Conservation (phyloP, 176 grass and related monocot genomes). For the Miscanthus lutarioriparius region DNA sequence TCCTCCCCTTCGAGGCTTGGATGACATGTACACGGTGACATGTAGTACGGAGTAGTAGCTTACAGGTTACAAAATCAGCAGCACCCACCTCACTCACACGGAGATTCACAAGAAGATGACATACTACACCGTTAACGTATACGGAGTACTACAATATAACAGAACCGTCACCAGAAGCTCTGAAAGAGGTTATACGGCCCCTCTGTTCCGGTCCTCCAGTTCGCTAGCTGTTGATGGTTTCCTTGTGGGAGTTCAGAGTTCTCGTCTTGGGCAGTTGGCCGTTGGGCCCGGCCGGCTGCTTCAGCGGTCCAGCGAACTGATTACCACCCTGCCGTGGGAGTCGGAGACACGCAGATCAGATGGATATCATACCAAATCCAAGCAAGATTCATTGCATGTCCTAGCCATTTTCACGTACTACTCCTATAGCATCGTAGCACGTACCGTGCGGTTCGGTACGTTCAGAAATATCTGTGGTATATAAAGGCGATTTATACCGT, state of each 20-base stretch:
- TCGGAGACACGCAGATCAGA: not conserved
- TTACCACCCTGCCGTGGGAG: slow-evolving; percentile 63
- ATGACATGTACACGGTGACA: slow-evolving; percentile 5
- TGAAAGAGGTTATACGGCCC: slow-evolving; percentile 1
- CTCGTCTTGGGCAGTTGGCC: not conserved
- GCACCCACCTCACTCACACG: not conserved
- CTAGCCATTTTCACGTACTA: not conserved
- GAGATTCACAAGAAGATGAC: slow-evolving; percentile 27
- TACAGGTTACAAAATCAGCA: slow-evolving; percentile 13
- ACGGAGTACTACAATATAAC: not conserved
- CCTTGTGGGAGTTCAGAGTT: not conserved
- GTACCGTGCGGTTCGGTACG: too few relatives aligned
- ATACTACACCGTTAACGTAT: not conserved
- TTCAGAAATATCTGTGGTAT: not conserved
- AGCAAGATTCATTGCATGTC: not conserved
- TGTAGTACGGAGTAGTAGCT: not conserved
- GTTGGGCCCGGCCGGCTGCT: not conserved
- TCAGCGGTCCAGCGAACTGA: slow-evolving; percentile 71
- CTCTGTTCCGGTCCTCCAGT: not conserved
- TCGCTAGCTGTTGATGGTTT: not conserved
- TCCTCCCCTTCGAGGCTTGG: not conserved
- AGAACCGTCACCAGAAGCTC: not conserved
- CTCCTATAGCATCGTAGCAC: not conserved
- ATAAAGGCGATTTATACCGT: too few relatives aligned
- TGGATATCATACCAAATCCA: not conserved